phyloP scores from a whole-genome alignment of 345 rosid genomes.

The Bruguiera gymnorhiza region DNA sequence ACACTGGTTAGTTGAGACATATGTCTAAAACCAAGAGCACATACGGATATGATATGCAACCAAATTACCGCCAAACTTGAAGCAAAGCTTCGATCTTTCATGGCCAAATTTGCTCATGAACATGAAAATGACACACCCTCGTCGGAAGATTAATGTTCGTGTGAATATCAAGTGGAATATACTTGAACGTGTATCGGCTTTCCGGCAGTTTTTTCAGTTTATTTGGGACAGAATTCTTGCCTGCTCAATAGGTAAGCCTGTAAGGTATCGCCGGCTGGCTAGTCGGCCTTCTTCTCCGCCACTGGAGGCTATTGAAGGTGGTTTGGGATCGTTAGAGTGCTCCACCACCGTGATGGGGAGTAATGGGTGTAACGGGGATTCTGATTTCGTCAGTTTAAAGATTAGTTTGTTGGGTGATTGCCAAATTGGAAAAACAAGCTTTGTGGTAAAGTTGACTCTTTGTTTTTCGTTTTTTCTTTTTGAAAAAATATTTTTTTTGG shows the following conservation, averaged over 20 bases:
- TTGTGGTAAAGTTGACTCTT: constrained; percentile 48
- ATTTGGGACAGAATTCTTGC: constrained; percentile 76
- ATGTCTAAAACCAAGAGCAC: background rate
- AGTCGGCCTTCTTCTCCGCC: constrained; percentile 40
- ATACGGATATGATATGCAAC: background rate
- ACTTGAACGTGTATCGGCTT: constrained; percentile 49
- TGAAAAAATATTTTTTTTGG: background rate
- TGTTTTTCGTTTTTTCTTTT: background rate
- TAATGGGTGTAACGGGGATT: constrained; percentile 48
- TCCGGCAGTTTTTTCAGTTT: constrained; percentile 58
- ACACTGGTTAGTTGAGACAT: constrained; percentile 13
- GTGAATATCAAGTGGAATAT: constrained; percentile 55
- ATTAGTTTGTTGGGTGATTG: constrained; percentile 90
- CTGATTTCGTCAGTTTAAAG: constrained; percentile 83
- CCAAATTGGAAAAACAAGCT: constrained; percentile 89
- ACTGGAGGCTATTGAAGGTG: constrained; percentile 19
- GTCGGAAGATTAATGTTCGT: constrained; percentile 44
- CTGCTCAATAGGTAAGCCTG: constrained; percentile 65
- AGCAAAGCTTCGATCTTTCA: constrained; percentile 11
- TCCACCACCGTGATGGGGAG: constrained; percentile 16
- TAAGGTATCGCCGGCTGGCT: constrained; percentile 47
- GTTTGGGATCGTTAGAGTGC: constrained; percentile 1
- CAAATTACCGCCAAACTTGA: constrained; percentile 13
- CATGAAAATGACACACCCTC: constrained; percentile 49
- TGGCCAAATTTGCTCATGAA: constrained; percentile 41